Conservation (phyloP, 1,284 basidiomycete genomes). For the Trichosporon asahii region DNA sequence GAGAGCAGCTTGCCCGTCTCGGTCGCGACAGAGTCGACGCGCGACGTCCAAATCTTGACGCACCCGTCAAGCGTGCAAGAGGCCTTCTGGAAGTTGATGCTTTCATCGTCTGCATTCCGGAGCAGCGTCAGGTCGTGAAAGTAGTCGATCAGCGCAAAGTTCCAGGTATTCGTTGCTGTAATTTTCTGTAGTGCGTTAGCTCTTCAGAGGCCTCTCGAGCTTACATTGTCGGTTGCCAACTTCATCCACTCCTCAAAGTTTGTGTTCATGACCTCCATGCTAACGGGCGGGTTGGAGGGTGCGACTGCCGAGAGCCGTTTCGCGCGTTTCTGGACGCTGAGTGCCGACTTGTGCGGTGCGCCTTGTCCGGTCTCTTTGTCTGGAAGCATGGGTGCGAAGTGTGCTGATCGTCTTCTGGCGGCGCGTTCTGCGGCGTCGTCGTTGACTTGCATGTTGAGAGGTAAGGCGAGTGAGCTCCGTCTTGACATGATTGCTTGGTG, state of each 20-base stretch:
- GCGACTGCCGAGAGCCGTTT: constrained; percentile 42
- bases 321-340: constrained; percentile 27
- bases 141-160: constrained; percentile 96
- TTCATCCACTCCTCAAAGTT: constrained; percentile 99
- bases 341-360: constrained; percentile 27
- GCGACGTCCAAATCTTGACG: constrained; percentile 98
- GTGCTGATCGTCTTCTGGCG: constrained; percentile 39
- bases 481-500: not conserved
- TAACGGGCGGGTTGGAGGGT: constrained; percentile 32
- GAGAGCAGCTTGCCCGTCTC: constrained; percentile 94
- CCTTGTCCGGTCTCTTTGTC: constrained; percentile 16
- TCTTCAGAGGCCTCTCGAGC: rapidly evolving
- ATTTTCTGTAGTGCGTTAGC: constrained; percentile 81
- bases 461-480: not conserved
- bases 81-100: constrained; percentile 97
- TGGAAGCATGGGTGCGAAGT: constrained; percentile 34
- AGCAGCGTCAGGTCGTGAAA: constrained; percentile 99
- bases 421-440: constrained; percentile 46
- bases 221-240: constrained; percentile 96
- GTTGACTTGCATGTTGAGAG: constrained; percentile 31
- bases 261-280: constrained; percentile 73
- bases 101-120: constrained; percentile 78
- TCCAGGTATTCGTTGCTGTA: constrained; percentile 96
- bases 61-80: constrained; percentile 97
- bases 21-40: constrained; percentile 93